phyloP scores from a whole-genome alignment of 2,329 filamentous ascomycete species.

The Microcyclosporella mali region DNA sequence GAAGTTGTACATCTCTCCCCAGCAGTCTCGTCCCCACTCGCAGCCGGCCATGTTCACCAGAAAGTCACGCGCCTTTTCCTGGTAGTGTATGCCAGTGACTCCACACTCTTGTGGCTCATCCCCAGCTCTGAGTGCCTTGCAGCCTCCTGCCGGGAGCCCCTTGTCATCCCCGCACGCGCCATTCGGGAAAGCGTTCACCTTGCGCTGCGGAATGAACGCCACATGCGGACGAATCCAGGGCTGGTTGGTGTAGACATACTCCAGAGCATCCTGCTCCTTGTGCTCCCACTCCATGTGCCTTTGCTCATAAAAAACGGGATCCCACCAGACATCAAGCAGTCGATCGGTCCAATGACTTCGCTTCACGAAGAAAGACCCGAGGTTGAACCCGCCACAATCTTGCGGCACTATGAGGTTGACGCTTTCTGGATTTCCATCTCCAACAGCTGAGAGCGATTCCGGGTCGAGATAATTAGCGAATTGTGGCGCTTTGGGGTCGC shows the following conservation, averaged over 20 bases:
- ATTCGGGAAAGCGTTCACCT: conserved; percentile 88
- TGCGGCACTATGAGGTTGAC: conserved; percentile 86
- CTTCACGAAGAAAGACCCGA: conserved; percentile 88
- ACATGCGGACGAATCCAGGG: conserved; percentile 88
- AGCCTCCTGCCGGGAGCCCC: conserved; percentile 54
- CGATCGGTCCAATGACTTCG: conserved; percentile 85
- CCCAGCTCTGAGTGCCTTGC: conserved; percentile 19
- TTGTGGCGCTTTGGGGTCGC: conserved; percentile 38
- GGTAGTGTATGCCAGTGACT: conserved; percentile 64
- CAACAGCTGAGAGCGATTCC: conserved; percentile 62
- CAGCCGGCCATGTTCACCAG: conserved; percentile 98
- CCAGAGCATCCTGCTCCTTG: conserved; percentile 93
- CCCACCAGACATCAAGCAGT: conserved; percentile 95
- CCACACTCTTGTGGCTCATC: conserved; percentile 27
- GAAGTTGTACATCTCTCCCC: conserved; percentile 96
- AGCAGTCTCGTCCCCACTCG: conserved; percentile 94
- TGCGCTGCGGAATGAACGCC: conserved; percentile 83
- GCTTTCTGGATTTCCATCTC: conserved; percentile 70
- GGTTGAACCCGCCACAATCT: conserved; percentile 92
- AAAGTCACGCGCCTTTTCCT: conserved; percentile 79
- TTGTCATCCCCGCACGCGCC: conserved; percentile 79
- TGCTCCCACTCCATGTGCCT: conserved; percentile 99
- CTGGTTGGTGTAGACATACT: conserved; percentile 84
- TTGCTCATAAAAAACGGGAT: conserved; percentile 94
- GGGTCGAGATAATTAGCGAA: conserved; percentile 62